phyloP scores from a whole-genome alignment of 202 grass and related monocot genomes.

The Sporobolus alterniflorus region DNA sequence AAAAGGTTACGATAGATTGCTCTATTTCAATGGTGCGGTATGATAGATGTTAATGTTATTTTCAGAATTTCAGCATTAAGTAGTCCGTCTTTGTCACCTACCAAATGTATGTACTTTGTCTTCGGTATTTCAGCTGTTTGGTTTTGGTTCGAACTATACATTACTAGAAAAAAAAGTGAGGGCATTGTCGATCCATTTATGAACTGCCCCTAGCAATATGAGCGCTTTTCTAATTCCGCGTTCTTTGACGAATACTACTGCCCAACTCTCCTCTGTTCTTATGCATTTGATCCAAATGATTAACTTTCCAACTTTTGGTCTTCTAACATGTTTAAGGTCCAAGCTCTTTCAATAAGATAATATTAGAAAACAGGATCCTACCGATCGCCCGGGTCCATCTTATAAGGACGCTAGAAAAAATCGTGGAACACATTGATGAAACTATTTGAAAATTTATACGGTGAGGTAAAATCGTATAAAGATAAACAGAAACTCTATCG shows the following conservation, averaged over 20 bases:
- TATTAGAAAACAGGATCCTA: not conserved
- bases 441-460: not conserved
- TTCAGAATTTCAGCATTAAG: slow-evolving; percentile 1
- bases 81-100: slow-evolving; percentile 10
- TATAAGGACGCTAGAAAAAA: not conserved
- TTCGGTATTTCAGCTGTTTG: not conserved
- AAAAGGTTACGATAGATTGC: too few relatives aligned
- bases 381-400: too few relatives aligned
- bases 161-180: not conserved
- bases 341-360: not conserved
- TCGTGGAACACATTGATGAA: not conserved
- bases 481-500: too few relatives aligned
- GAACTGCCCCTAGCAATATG: not conserved
- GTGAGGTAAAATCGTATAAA: too few relatives aligned
- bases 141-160: not conserved
- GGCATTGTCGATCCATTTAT: not conserved
- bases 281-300: not conserved
- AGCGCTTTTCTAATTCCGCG: not conserved
- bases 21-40: not conserved
- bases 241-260: not conserved
- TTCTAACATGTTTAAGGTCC: not conserved
- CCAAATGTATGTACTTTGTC: not conserved
- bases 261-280: not conserved
- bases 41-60: not conserved
- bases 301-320: not conserved